A percentile compares a stretch with the other conserved stretches of the same genome.
Evolutionary conservation across 2,329 filamentous ascomycete genomes (phyloP).

Genomic region (Fusarium proliferatum): DNA sequence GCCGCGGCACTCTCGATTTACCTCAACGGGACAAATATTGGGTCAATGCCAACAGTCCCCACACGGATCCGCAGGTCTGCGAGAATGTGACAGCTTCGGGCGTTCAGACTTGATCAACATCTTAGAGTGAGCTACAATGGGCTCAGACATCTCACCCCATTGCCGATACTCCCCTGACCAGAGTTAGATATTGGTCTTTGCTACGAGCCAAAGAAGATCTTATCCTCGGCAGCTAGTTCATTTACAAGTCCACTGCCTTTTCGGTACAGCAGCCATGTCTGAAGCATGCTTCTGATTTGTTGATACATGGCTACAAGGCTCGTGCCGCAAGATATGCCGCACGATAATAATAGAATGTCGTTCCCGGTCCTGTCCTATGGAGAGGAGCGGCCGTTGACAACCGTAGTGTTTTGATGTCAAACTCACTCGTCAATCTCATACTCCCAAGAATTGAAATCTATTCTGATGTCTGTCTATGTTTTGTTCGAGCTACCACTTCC

Average conservation of each 20-base stretch:
- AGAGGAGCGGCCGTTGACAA: constrained; percentile 6
- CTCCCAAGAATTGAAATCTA: neutral
- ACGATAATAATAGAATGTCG: constrained; percentile 39
- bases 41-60: constrained; percentile 27
- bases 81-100: constrained; percentile 23
- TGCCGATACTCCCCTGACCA: neutral
- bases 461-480: neutral
- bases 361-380: constrained; percentile 5
- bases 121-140: constrained; percentile 33
- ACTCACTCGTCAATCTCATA: neutral
- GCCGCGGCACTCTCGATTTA: constrained; percentile 29
- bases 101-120: constrained; percentile 36
- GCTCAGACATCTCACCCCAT: constrained; percentile 17
- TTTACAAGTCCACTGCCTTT: constrained; percentile 4
- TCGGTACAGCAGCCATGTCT: constrained; percentile 14
- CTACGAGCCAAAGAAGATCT: neutral
- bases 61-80: constrained; percentile 35
- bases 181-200: neutral
- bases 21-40: constrained; percentile 22
- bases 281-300: constrained; percentile 22
- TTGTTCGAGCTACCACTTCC: neutral
- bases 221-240: neutral
- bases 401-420: constrained; percentile 2
- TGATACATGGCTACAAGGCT: constrained; percentile 19
- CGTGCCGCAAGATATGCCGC: constrained; percentile 26